Conservation (phyloP, 805 yeast species). For the Metahyphopichia silvanorum region DNA sequence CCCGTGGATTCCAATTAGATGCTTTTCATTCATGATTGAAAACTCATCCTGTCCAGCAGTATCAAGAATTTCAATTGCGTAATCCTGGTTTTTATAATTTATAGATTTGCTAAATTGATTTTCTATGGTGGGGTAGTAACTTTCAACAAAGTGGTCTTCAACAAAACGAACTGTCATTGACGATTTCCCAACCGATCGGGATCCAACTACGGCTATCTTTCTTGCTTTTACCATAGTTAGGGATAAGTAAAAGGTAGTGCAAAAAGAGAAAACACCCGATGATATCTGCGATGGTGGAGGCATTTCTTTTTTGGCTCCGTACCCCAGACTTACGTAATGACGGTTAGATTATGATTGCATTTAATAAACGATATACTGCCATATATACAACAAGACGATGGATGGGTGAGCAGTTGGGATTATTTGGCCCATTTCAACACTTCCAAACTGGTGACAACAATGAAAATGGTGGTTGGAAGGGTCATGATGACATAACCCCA, state of each 20-base stretch:
- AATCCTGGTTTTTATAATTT: conserved; percentile 67
- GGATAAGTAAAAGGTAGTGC: no score
- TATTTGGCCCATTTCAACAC: conserved; percentile 50
- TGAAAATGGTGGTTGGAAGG: conserved; percentile 69
- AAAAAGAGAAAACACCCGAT: no score
- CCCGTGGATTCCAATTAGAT: conserved; percentile 80
- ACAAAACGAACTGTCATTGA: conserved; percentile 81
- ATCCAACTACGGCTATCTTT: conserved; percentile 83
- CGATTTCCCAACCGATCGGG: conserved; percentile 85
- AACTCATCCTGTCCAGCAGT: conserved; percentile 95
- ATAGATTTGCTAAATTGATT: conserved; percentile 75
- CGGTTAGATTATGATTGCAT: no score
- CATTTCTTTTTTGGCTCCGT: no score
- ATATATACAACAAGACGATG: no score
- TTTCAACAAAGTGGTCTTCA: conserved; percentile 84
- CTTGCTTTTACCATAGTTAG: conserved; percentile 52
- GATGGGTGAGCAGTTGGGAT: neutral
- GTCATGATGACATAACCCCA: conserved; percentile 81
- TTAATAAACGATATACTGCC: no score
- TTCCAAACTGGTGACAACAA: conserved; percentile 65
- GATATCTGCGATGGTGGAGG: no score
- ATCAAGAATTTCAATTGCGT: conserved; percentile 80
- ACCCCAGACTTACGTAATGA: no score
- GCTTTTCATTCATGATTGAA: conserved; percentile 73
- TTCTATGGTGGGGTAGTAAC: conserved; percentile 88